phyloP scores from a whole-genome alignment of 2,329 filamentous ascomycete genomes.

The Ophiocordyceps robertsii region DNA sequence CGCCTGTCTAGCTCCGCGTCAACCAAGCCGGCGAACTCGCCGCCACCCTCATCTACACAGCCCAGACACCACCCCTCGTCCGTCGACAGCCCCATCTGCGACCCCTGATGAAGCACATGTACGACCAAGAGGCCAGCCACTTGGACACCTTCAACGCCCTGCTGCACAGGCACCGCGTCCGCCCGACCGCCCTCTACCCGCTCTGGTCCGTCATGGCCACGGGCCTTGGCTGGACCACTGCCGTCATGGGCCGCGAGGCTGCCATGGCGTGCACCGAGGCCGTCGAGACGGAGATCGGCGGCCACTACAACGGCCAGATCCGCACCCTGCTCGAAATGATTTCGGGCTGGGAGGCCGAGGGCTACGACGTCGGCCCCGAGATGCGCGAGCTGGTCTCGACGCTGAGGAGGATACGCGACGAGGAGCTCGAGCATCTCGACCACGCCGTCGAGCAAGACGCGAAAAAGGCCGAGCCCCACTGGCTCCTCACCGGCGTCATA shows the following conservation, averaged over 20 bases:
- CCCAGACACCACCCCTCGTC: conserved; percentile 73
- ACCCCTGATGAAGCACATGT: conserved; percentile 93
- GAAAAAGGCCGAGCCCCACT: conserved; percentile 79
- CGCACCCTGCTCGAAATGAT: conserved; percentile 70
- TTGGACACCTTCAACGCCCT: conserved; percentile 75
- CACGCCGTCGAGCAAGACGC: conserved; percentile 90
- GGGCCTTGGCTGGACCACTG: conserved; percentile 78
- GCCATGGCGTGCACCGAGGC: conserved; percentile 99
- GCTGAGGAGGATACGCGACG: conserved; percentile 75
- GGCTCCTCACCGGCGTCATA: conserved; percentile 76
- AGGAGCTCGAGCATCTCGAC: conserved; percentile 93
- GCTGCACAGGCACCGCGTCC: conserved; percentile 73
- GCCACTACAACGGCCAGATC: conserved; percentile 91
- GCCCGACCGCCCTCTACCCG: conserved; percentile 86
- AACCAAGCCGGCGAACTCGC: conserved; percentile 98
- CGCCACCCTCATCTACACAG: conserved; percentile 83
- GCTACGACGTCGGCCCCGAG: conserved; percentile 71
- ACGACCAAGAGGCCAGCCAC: conserved; percentile 87
- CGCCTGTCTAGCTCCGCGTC: conserved; percentile 55
- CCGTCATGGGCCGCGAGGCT: conserved; percentile 76
- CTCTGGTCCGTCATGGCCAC: conserved; percentile 74
- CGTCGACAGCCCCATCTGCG: conserved; percentile 75
- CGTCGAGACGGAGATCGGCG: conserved; percentile 94
- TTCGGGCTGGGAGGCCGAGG: conserved; percentile 57
- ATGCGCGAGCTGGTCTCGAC: conserved; percentile 58